These are phyloP conservation scores for Diaporthe destruens DNA, from an alignment of 2,329 filamentous ascomycete species.

Conservation along the genomic window DNA sequence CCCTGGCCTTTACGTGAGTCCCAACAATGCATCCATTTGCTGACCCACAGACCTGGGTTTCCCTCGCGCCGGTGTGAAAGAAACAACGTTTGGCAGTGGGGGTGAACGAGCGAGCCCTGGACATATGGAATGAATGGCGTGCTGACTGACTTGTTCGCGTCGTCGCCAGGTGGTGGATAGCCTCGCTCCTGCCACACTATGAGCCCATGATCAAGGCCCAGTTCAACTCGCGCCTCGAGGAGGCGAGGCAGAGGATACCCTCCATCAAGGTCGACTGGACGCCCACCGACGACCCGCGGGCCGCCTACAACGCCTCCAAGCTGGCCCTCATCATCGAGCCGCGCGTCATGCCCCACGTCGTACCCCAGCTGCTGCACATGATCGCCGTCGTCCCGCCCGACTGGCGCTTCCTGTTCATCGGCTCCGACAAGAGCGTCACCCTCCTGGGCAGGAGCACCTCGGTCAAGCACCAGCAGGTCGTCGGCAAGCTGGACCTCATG, in stretches of 20 bases:
- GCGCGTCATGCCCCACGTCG: conserved; percentile 62
- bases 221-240: conserved; percentile 49
- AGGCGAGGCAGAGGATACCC: conserved; percentile 56
- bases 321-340: conserved; percentile 69
- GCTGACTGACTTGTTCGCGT: neutral
- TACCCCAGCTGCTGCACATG: conserved; percentile 67
- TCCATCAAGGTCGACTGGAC: conserved; percentile 57
- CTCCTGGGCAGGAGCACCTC: conserved; percentile 56
- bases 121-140: neutral
- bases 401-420: conserved; percentile 70
- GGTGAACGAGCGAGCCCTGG: no score
- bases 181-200: conserved; percentile 58
- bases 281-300: conserved; percentile 49
- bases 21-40: neutral
- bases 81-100: no score
- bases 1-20: conserved; percentile 55
- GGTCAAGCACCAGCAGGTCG: conserved; percentile 56
- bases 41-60: neutral
- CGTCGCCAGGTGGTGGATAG: conserved; percentile 60
- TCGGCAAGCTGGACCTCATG: conserved; percentile 64
- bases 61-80: neutral
- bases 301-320: conserved; percentile 62
- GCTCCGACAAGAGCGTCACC: conserved; percentile 60
- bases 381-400: conserved; percentile 68
- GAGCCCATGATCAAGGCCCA: conserved; percentile 55